phyloP scores from a whole-genome alignment of 495 filamentous ascomycete genomes.

The Penicillium bialowiezense region DNA sequence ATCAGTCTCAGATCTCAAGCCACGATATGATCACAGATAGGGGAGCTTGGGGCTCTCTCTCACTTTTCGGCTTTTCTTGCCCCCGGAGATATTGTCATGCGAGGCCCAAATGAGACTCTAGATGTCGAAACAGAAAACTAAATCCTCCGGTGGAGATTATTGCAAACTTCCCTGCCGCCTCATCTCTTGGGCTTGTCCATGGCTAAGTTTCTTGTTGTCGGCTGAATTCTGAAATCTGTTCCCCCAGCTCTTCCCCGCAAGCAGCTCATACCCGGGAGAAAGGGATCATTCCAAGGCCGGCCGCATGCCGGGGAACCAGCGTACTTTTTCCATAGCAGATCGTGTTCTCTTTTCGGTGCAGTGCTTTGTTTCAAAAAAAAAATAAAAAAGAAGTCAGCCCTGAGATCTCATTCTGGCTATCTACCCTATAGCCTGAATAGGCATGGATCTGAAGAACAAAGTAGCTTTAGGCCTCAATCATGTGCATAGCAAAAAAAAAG shows the following conservation, averaged over 20 bases:
- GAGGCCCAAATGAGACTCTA: not conserved
- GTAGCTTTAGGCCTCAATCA: not conserved
- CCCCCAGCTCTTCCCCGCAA: constrained; percentile 9
- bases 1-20: constrained; percentile 7
- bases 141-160: not conserved
- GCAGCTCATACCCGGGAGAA: constrained; percentile 18
- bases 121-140: not conserved
- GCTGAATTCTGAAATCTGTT: not conserved
- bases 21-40: constrained; percentile 7
- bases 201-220: not conserved
- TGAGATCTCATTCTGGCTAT: not conserved
- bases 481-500: not conserved
- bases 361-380: constrained; percentile 2
- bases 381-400: no score
- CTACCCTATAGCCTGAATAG: not conserved
- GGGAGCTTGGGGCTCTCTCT: not conserved
- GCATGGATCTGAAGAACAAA: not conserved
- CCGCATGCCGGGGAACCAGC: constrained; percentile 26
- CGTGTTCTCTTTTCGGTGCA: constrained; percentile 2
- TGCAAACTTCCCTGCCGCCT: not conserved
- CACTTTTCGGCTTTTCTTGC: not conserved
- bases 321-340: constrained; percentile 15
- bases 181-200: not conserved
- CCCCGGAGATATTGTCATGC: not conserved
- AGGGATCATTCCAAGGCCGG: constrained; percentile 21